Percentiles rank a stretch among this genome's conserved stretches.
These are phyloP conservation scores for Gremmenia infestans DNA, from an alignment of 2,329 filamentous ascomycete species.

Conservation along the genomic window DNA sequence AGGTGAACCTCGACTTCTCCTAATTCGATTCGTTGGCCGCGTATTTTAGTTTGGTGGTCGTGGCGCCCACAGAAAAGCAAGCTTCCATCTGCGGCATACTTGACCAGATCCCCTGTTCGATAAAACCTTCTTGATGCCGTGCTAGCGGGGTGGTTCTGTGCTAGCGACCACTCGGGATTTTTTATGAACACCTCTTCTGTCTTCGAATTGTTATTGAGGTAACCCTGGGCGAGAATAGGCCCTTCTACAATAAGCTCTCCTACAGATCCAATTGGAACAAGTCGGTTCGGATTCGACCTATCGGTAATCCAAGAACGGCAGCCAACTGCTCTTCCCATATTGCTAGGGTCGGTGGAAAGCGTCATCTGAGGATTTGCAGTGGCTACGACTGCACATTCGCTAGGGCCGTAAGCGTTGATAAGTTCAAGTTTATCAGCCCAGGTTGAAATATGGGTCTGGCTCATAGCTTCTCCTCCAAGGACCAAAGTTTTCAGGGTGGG, in stretches of 20 bases:
- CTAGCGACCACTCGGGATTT: background rate
- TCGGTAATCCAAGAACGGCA: constrained; percentile 3
- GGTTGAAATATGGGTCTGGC: constrained; percentile 32
- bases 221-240: constrained; percentile 55
- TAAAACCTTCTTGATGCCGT: constrained; percentile 41
- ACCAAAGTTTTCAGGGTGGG: constrained; percentile 21
- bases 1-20: constrained; percentile 46
- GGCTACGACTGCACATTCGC: constrained; percentile 17
- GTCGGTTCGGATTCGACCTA: background rate
- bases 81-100: constrained; percentile 41
- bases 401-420: constrained; percentile 40
- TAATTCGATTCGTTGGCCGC: constrained; percentile 59
- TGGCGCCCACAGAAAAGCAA: constrained; percentile 57
- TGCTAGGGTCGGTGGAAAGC: background rate
- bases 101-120: constrained; percentile 40
- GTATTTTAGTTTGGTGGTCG: constrained; percentile 60
- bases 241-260: constrained; percentile 33
- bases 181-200: constrained; percentile 3
- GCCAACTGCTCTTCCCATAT: constrained; percentile 3
- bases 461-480: constrained; percentile 33
- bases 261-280: constrained; percentile 7
- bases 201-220: constrained; percentile 43
- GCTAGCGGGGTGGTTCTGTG: background rate
- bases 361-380: constrained; percentile 10
- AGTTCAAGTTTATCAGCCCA: constrained; percentile 36